A percentile compares a stretch with the other conserved stretches of the same genome.
phyloP scores from a whole-genome alignment of 2,329 filamentous ascomycete genomes.

The Septoria linicola region DNA sequence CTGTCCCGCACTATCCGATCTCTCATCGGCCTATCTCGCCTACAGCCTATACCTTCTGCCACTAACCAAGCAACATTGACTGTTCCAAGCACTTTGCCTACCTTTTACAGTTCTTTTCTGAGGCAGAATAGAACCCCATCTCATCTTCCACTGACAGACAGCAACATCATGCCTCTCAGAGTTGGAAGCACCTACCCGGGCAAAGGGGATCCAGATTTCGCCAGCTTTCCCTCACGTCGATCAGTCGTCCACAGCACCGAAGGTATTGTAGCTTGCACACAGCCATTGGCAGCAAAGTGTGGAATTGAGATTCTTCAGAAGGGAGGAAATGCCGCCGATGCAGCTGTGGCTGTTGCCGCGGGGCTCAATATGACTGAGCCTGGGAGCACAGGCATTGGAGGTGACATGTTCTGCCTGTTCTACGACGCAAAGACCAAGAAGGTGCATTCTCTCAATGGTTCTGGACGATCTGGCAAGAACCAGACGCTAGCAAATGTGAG shows the following conservation, averaged over 20 bases:
- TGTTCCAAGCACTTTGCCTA: background rate
- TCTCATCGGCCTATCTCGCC: slow-evolving; percentile 13
- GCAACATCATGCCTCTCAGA: slow-evolving; percentile 50
- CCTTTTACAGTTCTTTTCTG: no score
- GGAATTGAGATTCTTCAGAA: slow-evolving; percentile 80
- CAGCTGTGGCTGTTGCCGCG: slow-evolving; percentile 92
- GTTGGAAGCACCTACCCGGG: slow-evolving; percentile 52
- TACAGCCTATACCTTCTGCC: slow-evolving; percentile 1
- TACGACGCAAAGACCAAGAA: slow-evolving; percentile 81
- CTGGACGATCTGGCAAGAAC: slow-evolving; percentile 73
- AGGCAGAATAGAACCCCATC: no score
- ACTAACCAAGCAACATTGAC: background rate
- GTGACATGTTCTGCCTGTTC: slow-evolving; percentile 95
- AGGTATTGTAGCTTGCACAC: slow-evolving; percentile 85
- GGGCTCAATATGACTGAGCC: slow-evolving; percentile 93
- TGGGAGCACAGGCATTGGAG: slow-evolving; percentile 88
- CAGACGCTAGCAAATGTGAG: slow-evolving; percentile 69
- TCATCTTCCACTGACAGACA: slow-evolving; percentile 1
- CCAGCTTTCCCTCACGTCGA: slow-evolving; percentile 72
- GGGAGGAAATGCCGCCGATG: slow-evolving; percentile 93
- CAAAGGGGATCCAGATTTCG: slow-evolving; percentile 52
- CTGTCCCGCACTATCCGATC: slow-evolving; percentile 11
- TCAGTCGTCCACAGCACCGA: slow-evolving; percentile 92
- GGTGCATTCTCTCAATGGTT: slow-evolving; percentile 86
- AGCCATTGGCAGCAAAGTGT: slow-evolving; percentile 84